A percentile compares a stretch with the other conserved stretches of the same genome.
Conservation (phyloP, 2,329 filamentous ascomycete genomes). For the Paecilomyces niveus region DNA sequence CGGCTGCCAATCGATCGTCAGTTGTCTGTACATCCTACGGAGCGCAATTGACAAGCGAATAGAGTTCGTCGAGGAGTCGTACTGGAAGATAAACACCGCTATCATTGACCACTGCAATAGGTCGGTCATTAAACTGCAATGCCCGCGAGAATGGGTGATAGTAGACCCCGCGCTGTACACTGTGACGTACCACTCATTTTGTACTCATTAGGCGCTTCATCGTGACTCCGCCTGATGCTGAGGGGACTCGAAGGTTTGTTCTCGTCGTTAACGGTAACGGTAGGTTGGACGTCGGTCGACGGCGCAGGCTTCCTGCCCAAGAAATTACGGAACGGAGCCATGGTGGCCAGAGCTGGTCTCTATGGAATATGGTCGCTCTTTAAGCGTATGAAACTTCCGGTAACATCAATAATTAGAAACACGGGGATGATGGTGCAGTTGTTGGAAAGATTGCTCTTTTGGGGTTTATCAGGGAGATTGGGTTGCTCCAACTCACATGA, state of each 20-base stretch:
- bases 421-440: background rate
- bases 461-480: slow-evolving; percentile 1
- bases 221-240: slow-evolving; percentile 54
- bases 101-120: slow-evolving; percentile 75
- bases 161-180: background rate
- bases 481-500: slow-evolving; percentile 16
- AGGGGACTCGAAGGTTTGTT: slow-evolving; percentile 41
- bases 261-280: slow-evolving; percentile 49
- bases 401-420: slow-evolving; percentile 11
- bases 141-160: background rate
- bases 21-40: slow-evolving; percentile 2
- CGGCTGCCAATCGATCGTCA: slow-evolving; percentile 48
- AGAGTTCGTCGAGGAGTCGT: slow-evolving; percentile 28
- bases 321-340: slow-evolving; percentile 66
- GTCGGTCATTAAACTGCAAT: slow-evolving; percentile 19
- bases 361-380: background rate
- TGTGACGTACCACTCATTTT: slow-evolving; percentile 63
- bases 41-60: slow-evolving; percentile 18
- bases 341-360: slow-evolving; percentile 26
- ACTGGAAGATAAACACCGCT: slow-evolving; percentile 91
- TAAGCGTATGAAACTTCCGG: background rate
- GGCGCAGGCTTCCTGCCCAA: slow-evolving; percentile 56
- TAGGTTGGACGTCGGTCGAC: slow-evolving; percentile 28
- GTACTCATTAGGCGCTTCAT: slow-evolving; percentile 66
- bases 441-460: slow-evolving; percentile 1